Base-by-base conservation (phyloP, 2,329 filamentous ascomycete genomes). In the Xylaria polymorpha region DNA sequence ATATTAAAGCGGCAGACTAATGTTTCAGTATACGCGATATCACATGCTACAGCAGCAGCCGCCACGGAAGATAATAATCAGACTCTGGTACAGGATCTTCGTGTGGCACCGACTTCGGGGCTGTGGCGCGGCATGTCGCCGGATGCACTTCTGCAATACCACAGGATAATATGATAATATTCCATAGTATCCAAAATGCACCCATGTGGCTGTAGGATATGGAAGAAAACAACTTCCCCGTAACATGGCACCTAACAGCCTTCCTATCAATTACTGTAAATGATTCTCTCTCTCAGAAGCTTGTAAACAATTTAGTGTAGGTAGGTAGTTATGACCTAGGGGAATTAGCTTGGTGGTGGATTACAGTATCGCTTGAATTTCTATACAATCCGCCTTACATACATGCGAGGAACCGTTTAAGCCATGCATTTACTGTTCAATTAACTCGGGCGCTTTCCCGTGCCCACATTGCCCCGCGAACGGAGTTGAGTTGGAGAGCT, bases 121-220 rank as follows among this genome's bases (percentile, higher is more conserved):
- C 4, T 39, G 39, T 59, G 20, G 44, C 61, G 55, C 60, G 39
- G 32, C 43, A 29, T 55, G 55, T 64, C 53, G 35, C n/a, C 22
- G 9, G 41, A 48, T 64, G 66, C 61, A 57, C 50, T 61, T 32
- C 62, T 55, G n/a, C 66, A 10, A n/a, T 39, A 39, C 50, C 46
- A 43, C 9, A 51, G 43, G 37, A 18, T 50, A 56, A 61, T 67
- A 44, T 37, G 48, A 48, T 56, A 32, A 10, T 50, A 55, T n/a
- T n/a, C n/a, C n/a, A 64, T 67, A 44, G 25, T 59, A 41, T 50
- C 32, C 12, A n/a, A 29, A 41, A 20, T 48, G 22, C 51, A 51
- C 29, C 32, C 14, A 44, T 58, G 20, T 58, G 29, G 39, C 18
- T 32, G 12, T 61, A 53, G 29, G 18, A n/a, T 43, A 57, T 44